Evolutionary conservation across 148 eudicot genomes (phyloP).

Genomic region (Fagopyrum homotropicum): DNA sequence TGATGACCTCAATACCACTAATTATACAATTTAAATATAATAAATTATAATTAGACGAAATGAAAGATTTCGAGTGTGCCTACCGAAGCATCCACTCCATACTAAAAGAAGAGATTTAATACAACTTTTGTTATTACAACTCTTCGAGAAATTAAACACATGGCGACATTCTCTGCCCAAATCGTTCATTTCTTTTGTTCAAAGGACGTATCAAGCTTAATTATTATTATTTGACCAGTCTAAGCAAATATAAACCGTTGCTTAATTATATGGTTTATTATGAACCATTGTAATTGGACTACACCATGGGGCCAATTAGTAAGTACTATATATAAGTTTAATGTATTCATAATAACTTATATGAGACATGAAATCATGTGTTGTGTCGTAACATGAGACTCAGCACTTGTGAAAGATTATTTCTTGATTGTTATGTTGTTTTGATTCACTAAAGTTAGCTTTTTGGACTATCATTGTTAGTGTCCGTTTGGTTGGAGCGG

Average conservation of each 20-base stretch:
- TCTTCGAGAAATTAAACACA: background rate
- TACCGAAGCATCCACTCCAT: constrained; percentile 5
- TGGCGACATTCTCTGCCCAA: background rate
- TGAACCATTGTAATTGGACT: background rate
- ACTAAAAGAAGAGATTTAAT: background rate
- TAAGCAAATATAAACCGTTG: constrained; percentile 11
- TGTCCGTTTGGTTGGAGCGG: too few relatives aligned
- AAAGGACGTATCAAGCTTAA: background rate
- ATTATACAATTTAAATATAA: background rate
- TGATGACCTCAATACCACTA: background rate
- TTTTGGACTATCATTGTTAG: too few relatives aligned
- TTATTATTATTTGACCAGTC: background rate
- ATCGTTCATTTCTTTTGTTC: too few relatives aligned
- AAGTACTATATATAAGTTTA: too few relatives aligned
- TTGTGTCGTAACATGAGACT: too few relatives aligned
- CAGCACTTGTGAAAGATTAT: too few relatives aligned
- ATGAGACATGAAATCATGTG: too few relatives aligned
- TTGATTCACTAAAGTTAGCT: too few relatives aligned
- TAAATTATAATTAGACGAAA: background rate
- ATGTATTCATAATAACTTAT: too few relatives aligned
- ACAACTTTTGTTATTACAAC: background rate
- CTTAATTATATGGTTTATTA: constrained; percentile 10
- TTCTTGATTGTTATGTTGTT: too few relatives aligned
- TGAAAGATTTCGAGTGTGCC: background rate
- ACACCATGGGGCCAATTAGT: background rate